These are phyloP conservation scores for Yarrowia yakushimensis DNA, from an alignment of 805 yeast species.

Conservation along the genomic window DNA sequence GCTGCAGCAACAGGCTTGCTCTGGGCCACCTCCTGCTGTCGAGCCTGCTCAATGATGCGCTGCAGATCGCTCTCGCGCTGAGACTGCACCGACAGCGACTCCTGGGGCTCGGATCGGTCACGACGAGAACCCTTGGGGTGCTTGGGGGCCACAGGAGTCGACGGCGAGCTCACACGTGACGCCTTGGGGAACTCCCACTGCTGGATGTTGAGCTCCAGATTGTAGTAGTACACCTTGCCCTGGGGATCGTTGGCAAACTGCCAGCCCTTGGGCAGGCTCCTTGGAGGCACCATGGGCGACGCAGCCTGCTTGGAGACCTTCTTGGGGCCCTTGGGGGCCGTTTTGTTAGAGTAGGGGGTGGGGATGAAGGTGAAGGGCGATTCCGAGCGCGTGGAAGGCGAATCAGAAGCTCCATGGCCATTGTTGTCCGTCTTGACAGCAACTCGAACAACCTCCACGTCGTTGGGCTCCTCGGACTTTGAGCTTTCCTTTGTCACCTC, in stretches of 20 bases:
- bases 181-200: constrained; percentile 26
- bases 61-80: constrained; percentile 35
- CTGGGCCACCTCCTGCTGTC: background rate
- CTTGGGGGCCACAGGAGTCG: constrained; percentile 31
- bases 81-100: background rate
- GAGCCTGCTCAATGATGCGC: constrained; percentile 43
- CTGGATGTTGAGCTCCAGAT: background rate
- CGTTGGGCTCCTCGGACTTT: background rate
- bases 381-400: constrained; percentile 17
- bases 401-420: background rate
- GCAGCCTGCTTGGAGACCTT: background rate
- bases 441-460: background rate
- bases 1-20: background rate
- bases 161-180: background rate
- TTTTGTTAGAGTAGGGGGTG: background rate
- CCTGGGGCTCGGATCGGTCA: constrained; percentile 31
- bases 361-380: constrained; percentile 31
- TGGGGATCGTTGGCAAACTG: background rate
- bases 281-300: background rate
- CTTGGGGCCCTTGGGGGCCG: constrained; percentile 30
- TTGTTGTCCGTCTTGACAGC: background rate
- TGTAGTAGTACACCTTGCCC: constrained; percentile 18
- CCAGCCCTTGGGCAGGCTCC: constrained; percentile 4
- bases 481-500: background rate
- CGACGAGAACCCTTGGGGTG: constrained; percentile 31